A percentile compares a stretch with the other conserved stretches of the same genome.
Conservation (phyloP, 768 basidiomycete genomes). For the Tubosaeta sp. region DNA sequence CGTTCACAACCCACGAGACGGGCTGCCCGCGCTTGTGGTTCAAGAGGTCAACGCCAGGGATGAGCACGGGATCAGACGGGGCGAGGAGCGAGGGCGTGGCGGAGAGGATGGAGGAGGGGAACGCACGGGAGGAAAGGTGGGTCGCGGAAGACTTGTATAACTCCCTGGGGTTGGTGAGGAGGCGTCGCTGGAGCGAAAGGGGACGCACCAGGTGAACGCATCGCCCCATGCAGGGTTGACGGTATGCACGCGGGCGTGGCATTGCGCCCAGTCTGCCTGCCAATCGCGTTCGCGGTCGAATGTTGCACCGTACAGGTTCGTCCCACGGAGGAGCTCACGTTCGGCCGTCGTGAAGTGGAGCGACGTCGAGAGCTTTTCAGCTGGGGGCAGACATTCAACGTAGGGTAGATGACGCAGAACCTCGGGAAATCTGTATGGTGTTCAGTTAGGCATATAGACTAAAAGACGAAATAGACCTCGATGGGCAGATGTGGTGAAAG, state of each 20-base stretch:
- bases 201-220: slow-evolving; percentile 62
- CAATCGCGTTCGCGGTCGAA: slow-evolving; percentile 59
- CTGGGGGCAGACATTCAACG: slow-evolving; percentile 58
- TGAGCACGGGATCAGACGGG: slow-evolving; percentile 63
- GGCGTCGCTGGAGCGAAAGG: not conserved
- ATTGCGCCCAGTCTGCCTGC: slow-evolving; percentile 58
- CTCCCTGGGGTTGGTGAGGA: slow-evolving; percentile 44
- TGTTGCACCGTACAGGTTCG: slow-evolving; percentile 78
- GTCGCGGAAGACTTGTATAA: slow-evolving; percentile 68
- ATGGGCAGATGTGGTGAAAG: slow-evolving; percentile 54
- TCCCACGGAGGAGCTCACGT: slow-evolving; percentile 63
- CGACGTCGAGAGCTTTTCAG: slow-evolving; percentile 59
- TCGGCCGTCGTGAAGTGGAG: slow-evolving; percentile 68
- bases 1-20: slow-evolving; percentile 72
- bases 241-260: slow-evolving; percentile 39
- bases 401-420: slow-evolving; percentile 52
- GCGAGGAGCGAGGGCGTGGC: slow-evolving; percentile 46
- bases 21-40: slow-evolving; percentile 81
- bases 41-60: slow-evolving; percentile 83
- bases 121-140: slow-evolving; percentile 83
- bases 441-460: not conserved
- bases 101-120: slow-evolving; percentile 80
- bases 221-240: slow-evolving; percentile 40
- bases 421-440: slow-evolving; percentile 6
- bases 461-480: slow-evolving; percentile 28